Evolutionary conservation across 192 early-diverging fungal species (phyloP).

Genomic region (Mortierella antarctica): DNA sequence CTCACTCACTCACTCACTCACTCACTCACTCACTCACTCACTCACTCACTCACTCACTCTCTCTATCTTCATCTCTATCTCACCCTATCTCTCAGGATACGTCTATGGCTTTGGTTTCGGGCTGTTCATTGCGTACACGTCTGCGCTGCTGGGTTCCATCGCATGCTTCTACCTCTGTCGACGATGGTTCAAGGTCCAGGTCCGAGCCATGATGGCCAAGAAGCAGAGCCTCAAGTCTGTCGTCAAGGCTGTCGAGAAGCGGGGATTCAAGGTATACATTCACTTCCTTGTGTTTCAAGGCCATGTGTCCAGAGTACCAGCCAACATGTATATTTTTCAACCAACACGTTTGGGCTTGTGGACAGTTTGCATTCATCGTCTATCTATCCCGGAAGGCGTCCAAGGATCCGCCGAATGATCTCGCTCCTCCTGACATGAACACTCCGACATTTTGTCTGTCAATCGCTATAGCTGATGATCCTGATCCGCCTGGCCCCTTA

Average conservation of each 20-base stretch:
- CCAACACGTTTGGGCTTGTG: neutral
- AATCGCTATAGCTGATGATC: constrained; percentile 60
- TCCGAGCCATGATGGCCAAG: constrained; percentile 56
- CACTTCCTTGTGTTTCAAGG: neutral
- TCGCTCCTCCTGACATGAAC: neutral
- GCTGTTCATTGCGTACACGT: constrained; percentile 70
- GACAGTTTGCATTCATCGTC: too few species aligned
- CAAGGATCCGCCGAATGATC: too few species aligned
- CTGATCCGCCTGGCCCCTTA: constrained; percentile 80
- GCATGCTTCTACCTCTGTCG: constrained; percentile 66
- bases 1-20: neutral
- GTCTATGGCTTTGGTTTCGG: constrained; percentile 72
- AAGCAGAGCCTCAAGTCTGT: constrained; percentile 63
- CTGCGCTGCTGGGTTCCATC: constrained; percentile 65
- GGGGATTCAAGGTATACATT: constrained; percentile 67
- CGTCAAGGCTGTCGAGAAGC: constrained; percentile 69
- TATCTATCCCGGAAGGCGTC: neutral
- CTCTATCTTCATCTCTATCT: neutral
- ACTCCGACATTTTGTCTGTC: neutral
- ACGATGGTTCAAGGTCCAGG: constrained; percentile 57
- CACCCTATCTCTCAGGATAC: constrained; percentile 55
- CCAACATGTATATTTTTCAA: neutral
- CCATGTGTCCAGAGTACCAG: neutral
- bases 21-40: neutral
- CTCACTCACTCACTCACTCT: neutral